Conservation (phyloP, 148 eudicot genomes). For the Drosera capensis region DNA sequence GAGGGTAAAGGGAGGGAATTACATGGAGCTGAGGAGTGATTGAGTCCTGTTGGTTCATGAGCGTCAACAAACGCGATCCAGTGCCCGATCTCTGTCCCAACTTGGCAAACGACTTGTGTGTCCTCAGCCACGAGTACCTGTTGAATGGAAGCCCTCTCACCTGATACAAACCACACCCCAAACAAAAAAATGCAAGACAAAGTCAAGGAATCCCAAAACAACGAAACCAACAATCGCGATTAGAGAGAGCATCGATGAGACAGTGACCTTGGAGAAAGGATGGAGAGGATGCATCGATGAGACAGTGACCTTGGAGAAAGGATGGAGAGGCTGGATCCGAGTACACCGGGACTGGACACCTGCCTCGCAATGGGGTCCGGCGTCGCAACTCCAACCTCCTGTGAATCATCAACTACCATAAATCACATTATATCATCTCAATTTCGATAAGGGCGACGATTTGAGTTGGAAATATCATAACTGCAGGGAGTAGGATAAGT, state of each 20-base stretch:
- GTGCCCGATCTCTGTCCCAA: slow-evolving; percentile 60
- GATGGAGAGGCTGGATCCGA: slow-evolving; percentile 56
- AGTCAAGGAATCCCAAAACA: not conserved
- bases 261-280: slow-evolving; percentile 39
- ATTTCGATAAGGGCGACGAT: not conserved
- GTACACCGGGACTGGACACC: slow-evolving; percentile 67
- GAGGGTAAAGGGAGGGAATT: too few species aligned
- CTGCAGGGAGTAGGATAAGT: slow-evolving; percentile 33
- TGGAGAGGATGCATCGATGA: not conserved
- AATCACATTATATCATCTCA: not conserved
- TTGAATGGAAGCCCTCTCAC: slow-evolving; percentile 72
- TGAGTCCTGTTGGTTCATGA: slow-evolving; percentile 80
- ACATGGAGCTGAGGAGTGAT: slow-evolving; percentile 78
- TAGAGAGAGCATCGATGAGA: not conserved
- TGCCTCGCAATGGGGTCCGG: slow-evolving; percentile 75
- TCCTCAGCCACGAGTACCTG: slow-evolving; percentile 80
- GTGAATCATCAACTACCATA: not conserved
- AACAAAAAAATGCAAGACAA: slow-evolving; percentile 1
- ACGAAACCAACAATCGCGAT: not conserved
- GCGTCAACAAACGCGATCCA: slow-evolving; percentile 46
- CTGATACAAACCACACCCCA: slow-evolving; percentile 27
- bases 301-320: slow-evolving; percentile 37
- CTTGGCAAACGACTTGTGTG: slow-evolving; percentile 76
- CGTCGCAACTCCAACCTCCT: slow-evolving; percentile 54
- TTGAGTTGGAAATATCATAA: slow-evolving; percentile 10